Evolutionary conservation across 805 yeast species (phyloP).

Genomic region (Kuraishia hungarica): DNA sequence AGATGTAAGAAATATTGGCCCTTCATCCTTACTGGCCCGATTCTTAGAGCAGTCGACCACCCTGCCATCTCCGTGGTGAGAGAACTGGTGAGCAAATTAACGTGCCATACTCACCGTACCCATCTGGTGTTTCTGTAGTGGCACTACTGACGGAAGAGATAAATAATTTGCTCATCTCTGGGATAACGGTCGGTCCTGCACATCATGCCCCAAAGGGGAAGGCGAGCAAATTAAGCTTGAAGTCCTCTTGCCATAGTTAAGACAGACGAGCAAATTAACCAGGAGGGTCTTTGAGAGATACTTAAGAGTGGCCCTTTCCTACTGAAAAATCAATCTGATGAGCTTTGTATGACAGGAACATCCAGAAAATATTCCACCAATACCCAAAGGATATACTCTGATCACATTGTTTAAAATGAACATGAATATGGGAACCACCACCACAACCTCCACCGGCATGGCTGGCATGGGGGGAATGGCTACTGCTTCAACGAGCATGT

Average conservation of each 20-base stretch:
- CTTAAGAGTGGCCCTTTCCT: neutral
- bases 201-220: neutral
- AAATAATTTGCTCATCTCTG: neutral
- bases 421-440: slow-evolving; percentile 9
- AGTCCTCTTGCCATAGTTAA: neutral
- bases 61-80: too few species aligned
- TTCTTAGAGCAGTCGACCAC: too few species aligned
- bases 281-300: neutral
- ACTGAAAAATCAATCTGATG: neutral
- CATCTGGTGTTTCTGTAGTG: neutral
- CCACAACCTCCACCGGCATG: slow-evolving; percentile 5
- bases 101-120: neutral
- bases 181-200: neutral
- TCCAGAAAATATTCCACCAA: too few species aligned
- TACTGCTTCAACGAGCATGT: slow-evolving; percentile 8
- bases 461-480: slow-evolving; percentile 9
- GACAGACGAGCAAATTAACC: neutral
- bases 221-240: neutral
- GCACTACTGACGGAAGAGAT: neutral
- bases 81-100: neutral
- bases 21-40: too few species aligned
- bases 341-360: too few species aligned
- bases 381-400: too few species aligned
- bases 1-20: too few species aligned
- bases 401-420: slow-evolving; percentile 5